Base-by-base conservation (phyloP, 176 grass and related monocot genomes). In the Areca catechu region DNA sequence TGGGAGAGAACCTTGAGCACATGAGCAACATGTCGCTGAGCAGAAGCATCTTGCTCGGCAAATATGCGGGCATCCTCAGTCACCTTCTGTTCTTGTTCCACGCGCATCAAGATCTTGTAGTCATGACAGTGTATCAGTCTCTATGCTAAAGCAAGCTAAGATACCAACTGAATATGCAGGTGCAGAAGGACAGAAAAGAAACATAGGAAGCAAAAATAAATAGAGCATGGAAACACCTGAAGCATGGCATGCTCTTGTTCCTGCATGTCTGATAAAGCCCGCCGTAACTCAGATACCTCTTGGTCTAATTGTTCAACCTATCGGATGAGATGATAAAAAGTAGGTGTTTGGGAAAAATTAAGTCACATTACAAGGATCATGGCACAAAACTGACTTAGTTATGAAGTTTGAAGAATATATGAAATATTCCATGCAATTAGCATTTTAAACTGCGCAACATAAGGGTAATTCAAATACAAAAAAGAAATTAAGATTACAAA, bases 191-290 rank as follows among this genome's bases (percentile, higher is more conserved):
- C 24, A 64, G 51, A 34, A 5, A 1, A 21, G 56, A 65, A 28
- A 69, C 20, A 17, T 16, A 5, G 30, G 15, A 18, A 53, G 15
- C 52, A 60, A 76, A 37, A 71, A 19, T 5, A 30, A 30, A 5
- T 30, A 30, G 28, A 30, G 28, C 4, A 30, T 30, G 28, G 28
- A 30, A 30, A 30, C 54, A 98, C 93, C 81, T 85, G 87, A 83
- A 98, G 87, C 93, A 98, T 98, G 80, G 84, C 88, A 65, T 76
- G 93, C 62, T 98, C 93, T 78, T 98, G 93, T 67, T 98, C 93
- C 63, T 98, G 84, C 70, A 92, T 98, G 73, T 98, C 93, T 69
- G 63, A 69, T 61, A 98, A 66, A 76, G 87, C 67, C 78, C 92
- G 93, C 48, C 72, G 86, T 57, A 98, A 74, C 60, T 92, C 84